Conservation (phyloP, 2,329 filamentous ascomycete genomes). For the Fusarium euwallaceae region DNA sequence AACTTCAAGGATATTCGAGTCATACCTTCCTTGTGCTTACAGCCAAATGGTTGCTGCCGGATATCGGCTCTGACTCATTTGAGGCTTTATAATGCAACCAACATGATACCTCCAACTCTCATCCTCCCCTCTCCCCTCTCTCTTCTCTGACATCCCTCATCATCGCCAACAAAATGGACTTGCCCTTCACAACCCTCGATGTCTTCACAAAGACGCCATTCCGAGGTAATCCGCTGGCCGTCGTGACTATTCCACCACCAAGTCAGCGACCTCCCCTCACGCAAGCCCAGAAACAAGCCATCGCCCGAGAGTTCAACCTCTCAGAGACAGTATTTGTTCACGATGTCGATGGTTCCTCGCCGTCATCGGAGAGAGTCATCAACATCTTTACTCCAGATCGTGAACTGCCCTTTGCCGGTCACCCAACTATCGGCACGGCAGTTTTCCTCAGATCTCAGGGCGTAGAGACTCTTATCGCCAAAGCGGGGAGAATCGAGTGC, state of each 20-base stretch:
- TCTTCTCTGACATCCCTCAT: neutral
- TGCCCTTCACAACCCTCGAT: slow-evolving; percentile 66
- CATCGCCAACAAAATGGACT: slow-evolving; percentile 43
- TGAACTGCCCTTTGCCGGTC: slow-evolving; percentile 73
- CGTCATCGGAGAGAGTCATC: slow-evolving; percentile 54
- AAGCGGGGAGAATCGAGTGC: slow-evolving; percentile 68
- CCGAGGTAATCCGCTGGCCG: slow-evolving; percentile 70
- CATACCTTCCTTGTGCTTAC: neutral
- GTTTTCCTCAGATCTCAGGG: slow-evolving; percentile 58
- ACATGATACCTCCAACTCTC: neutral
- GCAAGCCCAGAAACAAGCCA: slow-evolving; percentile 66
- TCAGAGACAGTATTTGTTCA: slow-evolving; percentile 74
- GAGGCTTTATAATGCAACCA: neutral
- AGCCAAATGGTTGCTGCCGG: neutral
- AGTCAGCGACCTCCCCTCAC: slow-evolving; percentile 46
- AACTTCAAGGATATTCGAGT: neutral
- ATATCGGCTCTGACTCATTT: neutral
- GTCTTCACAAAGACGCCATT: slow-evolving; percentile 67
- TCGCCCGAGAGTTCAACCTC: slow-evolving; percentile 73
- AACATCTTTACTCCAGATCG: slow-evolving; percentile 68
- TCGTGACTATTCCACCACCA: slow-evolving; percentile 64
- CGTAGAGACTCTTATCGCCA: slow-evolving; percentile 61
- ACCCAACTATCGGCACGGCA: slow-evolving; percentile 70
- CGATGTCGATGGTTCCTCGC: slow-evolving; percentile 50
- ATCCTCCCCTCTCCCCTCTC: neutral